Evolutionary conservation across 2,329 filamentous ascomycete genomes (phyloP).

Genomic region (Eutypella sp.): DNA sequence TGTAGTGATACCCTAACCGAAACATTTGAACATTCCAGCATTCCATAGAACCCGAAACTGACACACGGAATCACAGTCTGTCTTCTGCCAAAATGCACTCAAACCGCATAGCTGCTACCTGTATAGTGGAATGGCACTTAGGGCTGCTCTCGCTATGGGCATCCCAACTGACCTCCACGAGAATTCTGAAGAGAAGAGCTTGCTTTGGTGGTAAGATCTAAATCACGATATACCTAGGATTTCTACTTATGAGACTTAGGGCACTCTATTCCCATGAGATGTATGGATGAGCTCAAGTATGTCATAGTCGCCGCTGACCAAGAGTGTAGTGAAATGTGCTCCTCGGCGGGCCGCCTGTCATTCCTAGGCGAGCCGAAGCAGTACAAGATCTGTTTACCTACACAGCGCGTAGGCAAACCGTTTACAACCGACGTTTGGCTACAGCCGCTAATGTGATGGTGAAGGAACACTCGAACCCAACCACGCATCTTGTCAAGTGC

Average conservation of each 20-base stretch:
- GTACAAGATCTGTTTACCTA: not conserved
- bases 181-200: slow-evolving; percentile 8
- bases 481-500: not conserved
- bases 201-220: slow-evolving; percentile 12
- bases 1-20: not conserved
- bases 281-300: not conserved
- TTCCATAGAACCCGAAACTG: not conserved
- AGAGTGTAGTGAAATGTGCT: slow-evolving; percentile 2
- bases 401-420: not conserved
- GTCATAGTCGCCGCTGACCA: not conserved
- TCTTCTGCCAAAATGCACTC: slow-evolving; percentile 29
- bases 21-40: not conserved
- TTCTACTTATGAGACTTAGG: slow-evolving; percentile 3
- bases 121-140: slow-evolving; percentile 30
- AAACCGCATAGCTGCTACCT: slow-evolving; percentile 30
- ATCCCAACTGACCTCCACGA: slow-evolving; percentile 16
- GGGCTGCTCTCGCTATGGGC: slow-evolving; percentile 29
- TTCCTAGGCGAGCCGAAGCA: not conserved
- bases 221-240: not conserved
- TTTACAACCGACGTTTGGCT: not conserved
- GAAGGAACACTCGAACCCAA: not conserved
- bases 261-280: slow-evolving; percentile 14
- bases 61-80: slow-evolving; percentile 8
- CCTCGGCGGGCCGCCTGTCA: slow-evolving; percentile 1
- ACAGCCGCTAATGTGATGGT: not conserved